Evolutionary conservation across 805 yeast species (phyloP), one percentile per base, ranked within the genome.

Genomic region (Pichia scutulata): DNA sequence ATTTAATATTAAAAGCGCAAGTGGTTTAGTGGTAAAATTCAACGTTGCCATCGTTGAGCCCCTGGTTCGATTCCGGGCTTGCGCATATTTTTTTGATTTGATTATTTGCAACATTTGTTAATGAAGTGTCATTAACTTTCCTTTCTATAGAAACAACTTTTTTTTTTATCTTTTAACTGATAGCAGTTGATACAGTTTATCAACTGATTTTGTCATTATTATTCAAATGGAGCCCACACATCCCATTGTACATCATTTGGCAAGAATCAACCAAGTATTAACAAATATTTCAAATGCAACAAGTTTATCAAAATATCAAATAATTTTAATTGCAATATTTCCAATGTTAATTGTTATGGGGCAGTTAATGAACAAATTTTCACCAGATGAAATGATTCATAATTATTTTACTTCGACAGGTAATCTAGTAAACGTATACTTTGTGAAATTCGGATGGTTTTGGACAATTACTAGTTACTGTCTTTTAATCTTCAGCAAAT

Each of bases 391-490:
- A 46, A 73, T 71, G 51, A 70, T 75, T 26, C 64, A 71, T 66
- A 71, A 74, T 56, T 76, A 75, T 65, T 77, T 72, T 64, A 76
- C 77, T 46, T 71, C 81, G 50, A 89, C 87, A 67, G 74, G 77
- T 46, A 89, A 88, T 61, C 30, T 89, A 18, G 61, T 90, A 53
- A 92, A 92, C 65, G 75, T 74, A 21, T 44, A 76, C 7, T 87
- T 93, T 63, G 97, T 92, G 39, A 93, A 92, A 60, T 75, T 74
- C 24, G 98, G 97, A 2, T 93, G 98, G 98, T 73, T 80, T 16
- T 93, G 97, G 98, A 89, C 96, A 1, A 65, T 80, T 0, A 6
- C 76, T 4, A 73, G 74, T 4, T 74, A 68, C 42, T 33, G 52
- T 10, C 46, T 59, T 19, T 43, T 64, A 23, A 22, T 61, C 4